phyloP scores from a whole-genome alignment of 768 basidiomycete species.

The button mushroom (Agaricus bisporus) region DNA sequence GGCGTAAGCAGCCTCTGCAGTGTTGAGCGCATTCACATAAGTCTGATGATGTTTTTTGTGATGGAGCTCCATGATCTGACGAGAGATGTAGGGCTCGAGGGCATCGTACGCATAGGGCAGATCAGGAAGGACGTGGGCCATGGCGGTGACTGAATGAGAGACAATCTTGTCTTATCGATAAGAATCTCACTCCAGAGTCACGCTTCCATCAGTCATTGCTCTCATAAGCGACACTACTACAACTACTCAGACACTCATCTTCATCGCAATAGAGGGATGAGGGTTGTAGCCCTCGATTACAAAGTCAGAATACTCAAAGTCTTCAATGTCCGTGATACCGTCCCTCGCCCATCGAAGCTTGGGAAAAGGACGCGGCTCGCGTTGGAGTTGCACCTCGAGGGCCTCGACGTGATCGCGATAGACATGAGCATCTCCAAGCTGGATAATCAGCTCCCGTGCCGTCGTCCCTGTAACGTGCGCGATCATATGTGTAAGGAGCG shows the following conservation, averaged over 20 bases:
- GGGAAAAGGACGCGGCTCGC: slow-evolving; percentile 80
- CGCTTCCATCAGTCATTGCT: too few relatives aligned
- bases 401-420: slow-evolving; percentile 90
- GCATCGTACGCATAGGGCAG: slow-evolving; percentile 74
- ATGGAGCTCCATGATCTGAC: slow-evolving; percentile 91
- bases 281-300: slow-evolving; percentile 84
- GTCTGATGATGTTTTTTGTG: slow-evolving; percentile 89
- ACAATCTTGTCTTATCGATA: slow-evolving; percentile 6
- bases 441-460: slow-evolving; percentile 87
- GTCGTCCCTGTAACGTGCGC: slow-evolving; percentile 86
- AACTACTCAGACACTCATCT: slow-evolving; percentile 78
- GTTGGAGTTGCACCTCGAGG: slow-evolving; percentile 72
- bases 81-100: slow-evolving; percentile 87
- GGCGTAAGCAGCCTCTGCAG: slow-evolving; percentile 80
- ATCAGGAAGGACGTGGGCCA: slow-evolving; percentile 43
- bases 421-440: slow-evolving; percentile 97
- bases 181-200: too few relatives aligned
- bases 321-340: slow-evolving; percentile 67
- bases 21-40: slow-evolving; percentile 93
- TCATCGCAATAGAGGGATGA: slow-evolving; percentile 83
- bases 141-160: slow-evolving; percentile 4
- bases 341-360: slow-evolving; percentile 68
- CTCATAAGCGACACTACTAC: too few relatives aligned
- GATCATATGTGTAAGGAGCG: slow-evolving; percentile 95
- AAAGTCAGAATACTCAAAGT: slow-evolving; percentile 75